Base-by-base conservation (phyloP, 331 rosid species). In the Pyrus hybrid region DNA sequence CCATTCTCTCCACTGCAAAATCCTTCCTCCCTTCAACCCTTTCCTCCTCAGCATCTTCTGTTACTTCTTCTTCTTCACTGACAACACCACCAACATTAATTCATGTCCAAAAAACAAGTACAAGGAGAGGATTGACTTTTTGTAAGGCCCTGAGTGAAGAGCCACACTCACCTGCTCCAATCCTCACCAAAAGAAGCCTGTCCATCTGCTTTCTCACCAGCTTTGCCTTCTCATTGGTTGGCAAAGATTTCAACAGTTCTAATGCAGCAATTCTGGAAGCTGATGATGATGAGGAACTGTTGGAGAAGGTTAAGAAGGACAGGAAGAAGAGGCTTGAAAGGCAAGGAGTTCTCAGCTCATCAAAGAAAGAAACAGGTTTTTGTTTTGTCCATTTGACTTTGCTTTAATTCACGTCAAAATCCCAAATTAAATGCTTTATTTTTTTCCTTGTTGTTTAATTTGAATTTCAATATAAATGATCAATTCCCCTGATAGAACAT, bases 241-340 rank as follows among this genome's bases (percentile, higher is more conserved):
- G 88, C 72, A 80, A 75, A 53, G 84, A 86, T 1, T 74, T 64
- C 74, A 66, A 54, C 53, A 80, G 67, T 73, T 88, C 92, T 10
- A 84, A 81, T 85, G 97, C 99, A 4, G 93, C 99, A 74, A 92
- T 95, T 70, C 88, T 95, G 62, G 99, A 95, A 71, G 97, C 99
- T 45, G 99, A 95, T 8, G 97, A 95, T 64, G 97, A 95, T 54
- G 84, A 75, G 33, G 99, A 95, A 79, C 97, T 92, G 21, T 23
- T 95, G 90, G 97, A 95, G 56, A 95, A 71, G 76, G 91, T 91
- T 4, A 95, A 92, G 81, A 73, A 32, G 68, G 99, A 95, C 68
- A 90, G 99, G 77, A 89, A 87, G 80, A 90, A 89, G 86, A 92
- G 97, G 84, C 85, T 95, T 78, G 99, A 92, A 74, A 90, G 58